phyloP scores from a whole-genome alignment of 2,329 filamentous ascomycete species.

The Scedosporium apiospermum region DNA sequence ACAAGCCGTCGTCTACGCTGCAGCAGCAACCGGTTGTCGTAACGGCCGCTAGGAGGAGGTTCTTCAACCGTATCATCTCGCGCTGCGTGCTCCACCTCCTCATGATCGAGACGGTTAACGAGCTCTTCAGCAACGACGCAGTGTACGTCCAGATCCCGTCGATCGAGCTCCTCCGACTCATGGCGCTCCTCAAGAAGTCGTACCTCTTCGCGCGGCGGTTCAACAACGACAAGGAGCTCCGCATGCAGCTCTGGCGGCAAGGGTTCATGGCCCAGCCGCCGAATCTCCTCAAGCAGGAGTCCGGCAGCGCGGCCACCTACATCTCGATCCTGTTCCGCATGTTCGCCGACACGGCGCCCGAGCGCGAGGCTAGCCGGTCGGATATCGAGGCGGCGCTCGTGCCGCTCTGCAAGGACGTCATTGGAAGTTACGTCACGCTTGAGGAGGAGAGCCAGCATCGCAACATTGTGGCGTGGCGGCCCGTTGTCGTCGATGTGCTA shows the following conservation, averaged over 20 bases:
- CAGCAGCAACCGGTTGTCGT: slow-evolving; percentile 89
- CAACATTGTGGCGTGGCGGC: slow-evolving; percentile 94
- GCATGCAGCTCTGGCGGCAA: slow-evolving; percentile 89
- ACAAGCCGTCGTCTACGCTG: slow-evolving; percentile 64
- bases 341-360: slow-evolving; percentile 83
- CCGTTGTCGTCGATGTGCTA: slow-evolving; percentile 92
- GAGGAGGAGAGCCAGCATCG: slow-evolving; percentile 95
- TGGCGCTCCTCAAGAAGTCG: slow-evolving; percentile 89
- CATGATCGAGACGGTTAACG: slow-evolving; percentile 99
- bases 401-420: slow-evolving; percentile 90
- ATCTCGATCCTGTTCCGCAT: slow-evolving; percentile 93
- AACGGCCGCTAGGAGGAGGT: slow-evolving; percentile 81
- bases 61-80: slow-evolving; percentile 99
- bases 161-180: slow-evolving; percentile 77
- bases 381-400: slow-evolving; percentile 89
- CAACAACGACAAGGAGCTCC: slow-evolving; percentile 93
- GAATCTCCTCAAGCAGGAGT: slow-evolving; percentile 95
- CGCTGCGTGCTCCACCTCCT: slow-evolving; percentile 94
- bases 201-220: slow-evolving; percentile 96
- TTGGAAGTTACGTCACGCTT: slow-evolving; percentile 71
- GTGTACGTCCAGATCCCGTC: slow-evolving; percentile 94
- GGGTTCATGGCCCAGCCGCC: slow-evolving; percentile 99
- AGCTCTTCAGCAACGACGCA: slow-evolving; percentile 93
- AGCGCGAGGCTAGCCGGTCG: slow-evolving; percentile 66
- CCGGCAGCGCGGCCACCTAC: slow-evolving; percentile 85